Evolutionary conservation across 805 yeast species (phyloP).

Genomic region (Tetrapisispora phaffii): DNA sequence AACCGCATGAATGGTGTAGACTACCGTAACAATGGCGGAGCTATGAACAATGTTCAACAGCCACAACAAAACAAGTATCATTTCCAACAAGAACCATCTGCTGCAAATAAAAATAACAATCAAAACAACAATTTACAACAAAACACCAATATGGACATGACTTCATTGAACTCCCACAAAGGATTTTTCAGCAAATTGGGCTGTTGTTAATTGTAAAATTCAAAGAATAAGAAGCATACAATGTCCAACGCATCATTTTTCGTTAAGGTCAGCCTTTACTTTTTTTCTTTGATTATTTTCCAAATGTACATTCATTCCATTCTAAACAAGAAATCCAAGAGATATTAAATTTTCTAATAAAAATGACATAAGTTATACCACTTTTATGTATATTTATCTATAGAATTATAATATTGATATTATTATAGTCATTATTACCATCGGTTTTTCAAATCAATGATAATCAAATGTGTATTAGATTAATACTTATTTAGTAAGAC

Average conservation of each 20-base stretch:
- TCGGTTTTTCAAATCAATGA: neutral
- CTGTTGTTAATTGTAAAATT: constrained; percentile 21
- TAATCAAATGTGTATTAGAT: neutral
- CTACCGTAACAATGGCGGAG: constrained; percentile 18
- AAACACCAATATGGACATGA: constrained; percentile 10
- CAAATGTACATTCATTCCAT: neutral
- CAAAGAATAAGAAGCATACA: neutral
- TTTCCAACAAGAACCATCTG: constrained; percentile 9
- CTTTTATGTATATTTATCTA: neutral
- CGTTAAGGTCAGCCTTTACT: neutral
- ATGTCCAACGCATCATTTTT: too few species aligned
- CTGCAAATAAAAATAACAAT: constrained; percentile 11
- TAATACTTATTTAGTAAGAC: neutral
- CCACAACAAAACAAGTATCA: constrained; percentile 10
- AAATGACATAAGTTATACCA: neutral
- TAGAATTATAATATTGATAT: neutral
- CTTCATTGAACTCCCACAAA: constrained; percentile 18
- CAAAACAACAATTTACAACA: constrained; percentile 10
- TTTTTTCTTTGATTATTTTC: neutral
- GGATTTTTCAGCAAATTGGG: constrained; percentile 30
- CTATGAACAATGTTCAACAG: constrained; percentile 8
- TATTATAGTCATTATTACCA: neutral
- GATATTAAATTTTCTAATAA: neutral
- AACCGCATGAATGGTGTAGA: constrained; percentile 20
- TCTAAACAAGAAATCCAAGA: neutral